Evolutionary conservation across 768 basidiomycete genomes (phyloP).

Genomic region (Leccinum variicolor): DNA sequence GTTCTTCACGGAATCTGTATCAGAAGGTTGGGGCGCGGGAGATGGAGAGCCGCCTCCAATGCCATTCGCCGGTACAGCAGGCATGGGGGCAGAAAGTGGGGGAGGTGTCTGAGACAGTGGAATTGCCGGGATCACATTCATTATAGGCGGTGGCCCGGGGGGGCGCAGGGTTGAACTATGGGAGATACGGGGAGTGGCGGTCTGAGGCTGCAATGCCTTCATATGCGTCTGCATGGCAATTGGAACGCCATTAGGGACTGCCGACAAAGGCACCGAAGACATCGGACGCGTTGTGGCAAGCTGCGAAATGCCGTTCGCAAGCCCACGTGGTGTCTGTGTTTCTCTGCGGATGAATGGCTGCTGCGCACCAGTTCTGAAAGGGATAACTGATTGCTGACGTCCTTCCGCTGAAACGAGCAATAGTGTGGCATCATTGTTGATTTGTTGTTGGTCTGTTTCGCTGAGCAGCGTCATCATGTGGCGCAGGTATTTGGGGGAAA

Average conservation of each 20-base stretch:
- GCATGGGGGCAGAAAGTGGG: conserved; percentile 25
- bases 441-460: conserved; percentile 49
- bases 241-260: conserved; percentile 44
- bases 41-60: conserved; percentile 28
- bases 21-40: conserved; percentile 40
- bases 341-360: conserved; percentile 28
- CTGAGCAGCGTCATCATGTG: conserved; percentile 54
- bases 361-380: conserved; percentile 40
- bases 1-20: conserved; percentile 36
- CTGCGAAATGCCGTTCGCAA: conserved; percentile 26
- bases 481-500: conserved; percentile 54
- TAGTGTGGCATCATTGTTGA: conserved; percentile 51
- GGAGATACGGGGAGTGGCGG: conserved; percentile 51
- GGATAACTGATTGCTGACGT: conserved; percentile 46
- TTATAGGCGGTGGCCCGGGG: conserved; percentile 36
- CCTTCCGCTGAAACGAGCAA: conserved; percentile 44
- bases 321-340: conserved; percentile 18
- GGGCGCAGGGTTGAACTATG: conserved; percentile 36
- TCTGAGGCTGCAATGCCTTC: conserved; percentile 58
- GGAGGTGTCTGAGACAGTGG: conserved; percentile 34
- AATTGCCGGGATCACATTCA: conserved; percentile 30
- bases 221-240: conserved; percentile 59
- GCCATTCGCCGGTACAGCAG: conserved; percentile 32
- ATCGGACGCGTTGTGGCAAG: conserved; percentile 22
- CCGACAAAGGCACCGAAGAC: conserved; percentile 19